A percentile compares a stretch with the other conserved stretches of the same genome.
phyloP scores from a whole-genome alignment of 768 basidiomycete genomes.

The Imleria badia region DNA sequence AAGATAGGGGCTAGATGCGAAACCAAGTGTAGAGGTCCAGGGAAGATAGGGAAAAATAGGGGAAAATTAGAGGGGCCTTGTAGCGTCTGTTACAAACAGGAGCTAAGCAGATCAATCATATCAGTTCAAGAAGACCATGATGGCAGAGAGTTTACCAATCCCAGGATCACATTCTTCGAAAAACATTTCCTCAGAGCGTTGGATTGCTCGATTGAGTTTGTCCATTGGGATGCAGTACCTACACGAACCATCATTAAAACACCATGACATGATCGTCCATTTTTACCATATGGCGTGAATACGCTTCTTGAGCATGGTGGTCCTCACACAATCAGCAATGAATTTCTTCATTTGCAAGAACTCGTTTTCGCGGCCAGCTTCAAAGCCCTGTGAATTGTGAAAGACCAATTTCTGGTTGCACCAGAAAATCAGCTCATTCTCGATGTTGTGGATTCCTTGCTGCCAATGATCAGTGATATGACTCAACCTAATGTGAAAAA shows the following conservation, averaged over 20 bases:
- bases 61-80: too few species aligned
- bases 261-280: rapidly evolving
- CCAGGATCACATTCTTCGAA: too few species aligned
- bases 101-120: not conserved
- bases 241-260: not conserved
- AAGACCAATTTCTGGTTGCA: constrained; percentile 1
- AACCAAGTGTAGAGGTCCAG: too few species aligned
- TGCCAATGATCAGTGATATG: too few species aligned
- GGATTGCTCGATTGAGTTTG: too few species aligned
- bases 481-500: too few species aligned
- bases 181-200: too few species aligned
- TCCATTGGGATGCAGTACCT: constrained; percentile 11
- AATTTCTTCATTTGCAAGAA: constrained; percentile 4
- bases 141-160: not conserved
- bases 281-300: constrained; percentile 6
- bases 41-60: too few species aligned
- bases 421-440: constrained; percentile 2
- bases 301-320: not conserved
- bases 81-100: too few species aligned
- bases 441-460: too few species aligned
- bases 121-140: not conserved
- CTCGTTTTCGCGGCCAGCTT: constrained; percentile 2
- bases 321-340: not conserved
- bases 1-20: too few species aligned
- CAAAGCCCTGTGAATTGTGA: constrained; percentile 2